Evolutionary conservation across 129 eudicot genomes (phyloP).

Genomic region (Lonicera japonica): DNA sequence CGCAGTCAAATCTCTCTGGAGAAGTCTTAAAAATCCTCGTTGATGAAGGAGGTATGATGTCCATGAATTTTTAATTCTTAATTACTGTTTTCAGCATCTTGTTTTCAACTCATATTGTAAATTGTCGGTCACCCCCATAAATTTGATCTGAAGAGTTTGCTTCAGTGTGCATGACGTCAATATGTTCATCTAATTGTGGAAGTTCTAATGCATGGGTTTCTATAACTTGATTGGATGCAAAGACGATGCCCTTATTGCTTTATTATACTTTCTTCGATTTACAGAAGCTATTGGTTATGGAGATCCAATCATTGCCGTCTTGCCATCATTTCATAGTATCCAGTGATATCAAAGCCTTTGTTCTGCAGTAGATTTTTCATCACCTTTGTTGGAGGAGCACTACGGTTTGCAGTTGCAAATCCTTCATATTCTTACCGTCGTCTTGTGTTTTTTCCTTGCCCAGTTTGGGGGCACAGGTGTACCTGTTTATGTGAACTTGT

Average conservation of each 20-base stretch:
- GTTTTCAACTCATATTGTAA: too few species aligned
- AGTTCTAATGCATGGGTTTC: too few species aligned
- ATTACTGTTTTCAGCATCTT: too few species aligned
- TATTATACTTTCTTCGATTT: neutral
- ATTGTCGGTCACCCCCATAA: too few species aligned
- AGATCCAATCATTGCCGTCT: slow-evolving; percentile 83
- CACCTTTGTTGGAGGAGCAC: neutral
- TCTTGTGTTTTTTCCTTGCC: neutral
- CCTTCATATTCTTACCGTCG: slow-evolving; percentile 4
- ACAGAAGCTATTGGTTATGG: slow-evolving; percentile 94
- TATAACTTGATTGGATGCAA: too few species aligned
- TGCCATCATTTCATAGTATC: slow-evolving; percentile 70
- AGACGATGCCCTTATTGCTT: too few species aligned
- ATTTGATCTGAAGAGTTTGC: too few species aligned
- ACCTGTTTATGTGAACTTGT: slow-evolving; percentile 6
- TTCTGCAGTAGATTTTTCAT: neutral
- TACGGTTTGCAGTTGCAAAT: neutral
- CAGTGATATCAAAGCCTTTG: neutral
- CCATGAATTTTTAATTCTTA: slow-evolving; percentile 2
- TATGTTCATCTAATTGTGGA: too few species aligned
- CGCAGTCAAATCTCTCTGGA: slow-evolving; percentile 83
- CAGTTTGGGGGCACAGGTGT: slow-evolving; percentile 4
- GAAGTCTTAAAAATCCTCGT: slow-evolving; percentile 77
- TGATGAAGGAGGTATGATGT: slow-evolving; percentile 65
- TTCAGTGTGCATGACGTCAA: too few species aligned